phyloP scores from a whole-genome alignment of 2,329 filamentous ascomycete species.

The Plectosphaerella plurivora region DNA sequence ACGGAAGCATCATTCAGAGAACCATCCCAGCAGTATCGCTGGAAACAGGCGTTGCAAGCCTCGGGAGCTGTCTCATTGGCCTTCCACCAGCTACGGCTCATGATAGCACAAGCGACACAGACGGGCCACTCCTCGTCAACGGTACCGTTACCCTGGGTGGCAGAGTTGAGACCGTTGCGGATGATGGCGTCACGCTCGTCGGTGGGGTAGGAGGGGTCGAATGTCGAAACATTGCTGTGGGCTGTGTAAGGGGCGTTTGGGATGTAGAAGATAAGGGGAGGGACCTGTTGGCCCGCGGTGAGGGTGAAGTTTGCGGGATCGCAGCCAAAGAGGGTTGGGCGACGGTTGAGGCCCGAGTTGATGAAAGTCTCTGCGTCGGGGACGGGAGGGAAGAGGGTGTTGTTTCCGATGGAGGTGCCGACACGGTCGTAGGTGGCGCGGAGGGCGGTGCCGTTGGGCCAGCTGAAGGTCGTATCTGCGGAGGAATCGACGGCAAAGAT shows the following conservation, averaged over 20 bases:
- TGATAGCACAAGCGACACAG: slow-evolving; percentile 84
- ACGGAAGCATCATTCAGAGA: slow-evolving; percentile 30
- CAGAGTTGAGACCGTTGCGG: slow-evolving; percentile 78
- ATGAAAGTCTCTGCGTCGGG: slow-evolving; percentile 53
- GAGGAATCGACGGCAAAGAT: slow-evolving; percentile 62
- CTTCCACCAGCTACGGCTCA: slow-evolving; percentile 69
- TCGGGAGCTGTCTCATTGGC: slow-evolving; percentile 65
- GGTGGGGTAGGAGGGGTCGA: slow-evolving; percentile 59
- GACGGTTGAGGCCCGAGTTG: slow-evolving; percentile 52
- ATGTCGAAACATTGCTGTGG: slow-evolving; percentile 76
- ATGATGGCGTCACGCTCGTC: slow-evolving; percentile 74
- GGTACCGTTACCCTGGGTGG: slow-evolving; percentile 77
- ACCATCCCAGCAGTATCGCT: slow-evolving; percentile 91
- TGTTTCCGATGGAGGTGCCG: slow-evolving; percentile 39
- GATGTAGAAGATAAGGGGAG: slow-evolving; percentile 79
- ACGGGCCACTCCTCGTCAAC: slow-evolving; percentile 69
- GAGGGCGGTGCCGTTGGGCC: slow-evolving; percentile 58
- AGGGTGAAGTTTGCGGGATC: slow-evolving; percentile 46
- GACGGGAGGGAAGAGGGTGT: slow-evolving; percentile 54
- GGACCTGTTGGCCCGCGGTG: slow-evolving; percentile 36
- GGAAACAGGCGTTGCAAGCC: slow-evolving; percentile 73
- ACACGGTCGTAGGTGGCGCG: slow-evolving; percentile 54
- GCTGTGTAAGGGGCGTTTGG: slow-evolving; percentile 79
- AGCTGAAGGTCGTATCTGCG: slow-evolving; percentile 53
- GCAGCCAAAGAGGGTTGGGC: slow-evolving; percentile 62